Evolutionary conservation across 2,329 filamentous ascomycete species (phyloP), one percentile per base, ranked within the genome.

Genomic region (Claviceps spartinae): DNA sequence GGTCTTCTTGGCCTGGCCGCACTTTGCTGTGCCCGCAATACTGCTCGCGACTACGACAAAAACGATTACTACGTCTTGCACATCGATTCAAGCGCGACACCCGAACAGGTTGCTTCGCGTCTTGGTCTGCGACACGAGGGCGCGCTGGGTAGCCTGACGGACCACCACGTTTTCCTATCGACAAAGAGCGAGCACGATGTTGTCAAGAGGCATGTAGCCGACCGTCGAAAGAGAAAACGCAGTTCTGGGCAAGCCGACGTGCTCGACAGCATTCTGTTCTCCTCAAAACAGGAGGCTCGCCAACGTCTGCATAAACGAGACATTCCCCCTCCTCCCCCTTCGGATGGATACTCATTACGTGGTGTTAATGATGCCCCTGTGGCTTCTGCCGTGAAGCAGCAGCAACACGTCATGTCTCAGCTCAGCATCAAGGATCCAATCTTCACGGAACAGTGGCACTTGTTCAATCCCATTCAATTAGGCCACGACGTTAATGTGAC

Each of bases 401-500:
- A 85, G 58, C 67, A 76, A 48, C 67, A 76, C 5, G 71, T 94
- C 47, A 82, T 82, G 58, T 67, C 74, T 49, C 71, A 74, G 2
- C 74, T 98, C n/a, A 73, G 75, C 14, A 97, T 98, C 57, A 67
- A 73, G 36, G 93, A 98, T 62, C 93, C 93, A 18, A 95, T 95
- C 50, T 98, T 97, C 69, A 75, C 78, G 43, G 85, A 94, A 52
- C 93, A 98, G 69, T 98, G 93, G 93, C 93, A 98, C 75, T 72
- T 98, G 47, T 83, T 86, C 72, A 98, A 98, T 65, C 75, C 85
- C 0, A 65, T 85, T 5, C 82, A 95, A 60, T 65, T 81, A 0
- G 91, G 90, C 5, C 87, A 97, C 68, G 93, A 98, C 65, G 79
- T 98, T 62, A 98, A 98, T 62, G 89, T 97, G n/a, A 95, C 89